Conservation (phyloP, 768 basidiomycete genomes). For the Mycena filopes region DNA sequence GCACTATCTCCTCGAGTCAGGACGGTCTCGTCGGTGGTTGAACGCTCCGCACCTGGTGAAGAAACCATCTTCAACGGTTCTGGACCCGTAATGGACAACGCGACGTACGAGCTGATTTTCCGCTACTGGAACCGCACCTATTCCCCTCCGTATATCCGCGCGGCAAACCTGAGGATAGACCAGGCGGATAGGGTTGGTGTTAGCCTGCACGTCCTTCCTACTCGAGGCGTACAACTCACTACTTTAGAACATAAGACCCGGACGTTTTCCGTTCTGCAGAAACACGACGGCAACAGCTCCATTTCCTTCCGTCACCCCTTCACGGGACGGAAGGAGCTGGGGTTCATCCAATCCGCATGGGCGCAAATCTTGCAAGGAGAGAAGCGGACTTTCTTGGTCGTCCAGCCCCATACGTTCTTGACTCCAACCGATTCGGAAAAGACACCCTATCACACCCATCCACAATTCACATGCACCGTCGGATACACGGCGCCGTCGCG, state of each 20-base stretch:
- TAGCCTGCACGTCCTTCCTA: slow-evolving; percentile 6
- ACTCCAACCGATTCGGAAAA: background rate
- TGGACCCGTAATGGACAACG: background rate
- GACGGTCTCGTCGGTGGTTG: background rate
- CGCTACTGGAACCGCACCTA: slow-evolving; percentile 19
- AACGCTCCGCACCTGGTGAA: background rate
- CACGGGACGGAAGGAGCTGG: slow-evolving; percentile 11
- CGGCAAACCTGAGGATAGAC: slow-evolving; percentile 4
- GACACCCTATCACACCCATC: slow-evolving; percentile 3
- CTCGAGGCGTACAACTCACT: slow-evolving; percentile 6
- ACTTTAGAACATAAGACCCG: slow-evolving; percentile 16
- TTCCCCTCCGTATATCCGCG: slow-evolving; percentile 19
- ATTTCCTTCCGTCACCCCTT: slow-evolving; percentile 17
- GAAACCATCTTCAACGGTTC: slow-evolving; percentile 11
- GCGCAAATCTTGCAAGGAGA: slow-evolving; percentile 4
- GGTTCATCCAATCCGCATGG: slow-evolving; percentile 8
- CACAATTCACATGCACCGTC: background rate
- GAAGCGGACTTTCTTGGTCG: slow-evolving; percentile 20
- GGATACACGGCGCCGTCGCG: background rate
- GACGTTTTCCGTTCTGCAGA: background rate
- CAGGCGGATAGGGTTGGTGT: background rate
- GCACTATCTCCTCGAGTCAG: slow-evolving; percentile 5
- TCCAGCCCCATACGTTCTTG: slow-evolving; percentile 12
- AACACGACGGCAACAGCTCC: slow-evolving; percentile 12
- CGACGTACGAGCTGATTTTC: slow-evolving; percentile 18